Conservation (phyloP, 2,329 filamentous ascomycete species). For the Chaetomium globosum region DNA sequence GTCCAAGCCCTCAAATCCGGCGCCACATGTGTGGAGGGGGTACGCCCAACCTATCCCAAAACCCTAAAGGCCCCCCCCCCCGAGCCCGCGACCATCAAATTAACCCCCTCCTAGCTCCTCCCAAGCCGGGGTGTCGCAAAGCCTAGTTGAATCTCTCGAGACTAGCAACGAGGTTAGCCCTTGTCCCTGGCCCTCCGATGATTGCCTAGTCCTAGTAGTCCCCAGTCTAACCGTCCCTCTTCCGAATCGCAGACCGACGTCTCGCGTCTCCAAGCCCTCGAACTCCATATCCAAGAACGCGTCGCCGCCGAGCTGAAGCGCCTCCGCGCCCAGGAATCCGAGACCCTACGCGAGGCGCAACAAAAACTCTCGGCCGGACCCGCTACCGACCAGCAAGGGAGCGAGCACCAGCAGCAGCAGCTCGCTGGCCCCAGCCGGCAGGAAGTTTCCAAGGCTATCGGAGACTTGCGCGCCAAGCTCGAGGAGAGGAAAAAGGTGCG, state of each 20-base stretch:
- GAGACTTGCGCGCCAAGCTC: conserved; percentile 60
- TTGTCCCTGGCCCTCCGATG: neutral
- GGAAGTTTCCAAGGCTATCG: conserved; percentile 62
- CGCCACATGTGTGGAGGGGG: conserved; percentile 58
- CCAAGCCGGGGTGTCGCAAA: conserved; percentile 68
- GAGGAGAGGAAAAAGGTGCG: conserved; percentile 66
- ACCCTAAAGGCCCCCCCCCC: conserved; percentile 18
- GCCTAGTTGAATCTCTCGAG: conserved; percentile 80
- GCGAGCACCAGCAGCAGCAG: conserved; percentile 22
- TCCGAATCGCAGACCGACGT: conserved; percentile 71
- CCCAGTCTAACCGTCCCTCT: conserved; percentile 10
- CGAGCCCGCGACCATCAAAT: conserved; percentile 11
- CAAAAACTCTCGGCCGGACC: conserved; percentile 59
- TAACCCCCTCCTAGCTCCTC: conserved; percentile 43
- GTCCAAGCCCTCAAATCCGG: conserved; percentile 54
- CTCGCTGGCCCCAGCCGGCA: conserved; percentile 45
- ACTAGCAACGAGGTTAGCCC: conserved; percentile 76
- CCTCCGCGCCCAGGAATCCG: conserved; percentile 70
- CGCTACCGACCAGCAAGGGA: conserved; percentile 40
- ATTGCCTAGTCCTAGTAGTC: neutral
- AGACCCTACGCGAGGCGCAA: conserved; percentile 69
- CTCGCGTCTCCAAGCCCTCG: conserved; percentile 78
- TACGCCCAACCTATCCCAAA: conserved; percentile 43
- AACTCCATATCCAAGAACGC: conserved; percentile 85
- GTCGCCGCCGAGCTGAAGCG: conserved; percentile 82